Evolutionary conservation across 805 yeast species (phyloP).

Genomic region (Zygosaccharomyces gambellarensis): DNA sequence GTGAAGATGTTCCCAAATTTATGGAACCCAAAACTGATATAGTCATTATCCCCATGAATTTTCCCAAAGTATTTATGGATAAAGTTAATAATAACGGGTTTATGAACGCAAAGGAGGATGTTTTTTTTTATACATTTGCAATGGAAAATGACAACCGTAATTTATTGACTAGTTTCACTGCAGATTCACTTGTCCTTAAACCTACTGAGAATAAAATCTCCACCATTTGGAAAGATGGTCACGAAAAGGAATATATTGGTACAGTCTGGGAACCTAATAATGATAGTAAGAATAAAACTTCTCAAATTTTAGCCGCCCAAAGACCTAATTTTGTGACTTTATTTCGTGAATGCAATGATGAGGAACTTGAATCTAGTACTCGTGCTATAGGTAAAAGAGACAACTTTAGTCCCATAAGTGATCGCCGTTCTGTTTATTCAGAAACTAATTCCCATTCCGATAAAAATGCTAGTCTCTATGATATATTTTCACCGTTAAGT

Average conservation of each 20-base stretch:
- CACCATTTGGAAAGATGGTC: constrained; percentile 18
- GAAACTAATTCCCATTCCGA: background rate
- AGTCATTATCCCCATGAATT: constrained; percentile 20
- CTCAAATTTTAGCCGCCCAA: background rate
- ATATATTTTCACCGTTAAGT: constrained; percentile 12
- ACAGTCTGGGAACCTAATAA: constrained; percentile 3
- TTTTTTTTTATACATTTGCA: constrained; percentile 16
- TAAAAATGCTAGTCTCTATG: constrained; percentile 3
- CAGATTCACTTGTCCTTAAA: constrained; percentile 8
- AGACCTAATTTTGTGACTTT: constrained; percentile 9
- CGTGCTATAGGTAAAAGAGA: background rate
- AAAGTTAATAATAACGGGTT: constrained; percentile 14
- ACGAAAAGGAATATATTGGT: constrained; percentile 13
- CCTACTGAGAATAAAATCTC: constrained; percentile 10
- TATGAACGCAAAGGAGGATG: constrained; percentile 9
- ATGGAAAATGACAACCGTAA: background rate
- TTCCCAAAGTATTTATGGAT: constrained; percentile 12
- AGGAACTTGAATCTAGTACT: background rate
- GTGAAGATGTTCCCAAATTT: constrained; percentile 9
- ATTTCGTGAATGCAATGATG: constrained; percentile 7
- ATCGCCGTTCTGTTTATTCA: background rate
- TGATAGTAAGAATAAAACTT: background rate
- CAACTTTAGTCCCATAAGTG: background rate
- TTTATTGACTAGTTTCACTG: constrained; percentile 4
- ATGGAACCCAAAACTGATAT: constrained; percentile 17